Evolutionary conservation across 208 protist genomes (phyloP).

Genomic region (Porcisia deanei): DNA sequence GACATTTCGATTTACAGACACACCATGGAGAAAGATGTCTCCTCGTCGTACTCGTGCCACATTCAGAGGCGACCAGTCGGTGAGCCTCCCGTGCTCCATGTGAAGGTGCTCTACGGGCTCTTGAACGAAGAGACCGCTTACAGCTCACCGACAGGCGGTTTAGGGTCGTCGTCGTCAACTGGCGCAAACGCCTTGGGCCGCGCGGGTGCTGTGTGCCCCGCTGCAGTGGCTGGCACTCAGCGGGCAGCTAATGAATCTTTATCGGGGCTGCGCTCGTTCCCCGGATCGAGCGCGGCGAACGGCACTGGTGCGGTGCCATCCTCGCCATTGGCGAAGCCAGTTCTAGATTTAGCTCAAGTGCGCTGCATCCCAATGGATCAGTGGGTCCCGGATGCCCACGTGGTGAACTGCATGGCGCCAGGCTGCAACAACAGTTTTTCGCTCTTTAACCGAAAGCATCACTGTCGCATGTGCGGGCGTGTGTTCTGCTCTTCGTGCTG

Average conservation of each 20-base stretch:
- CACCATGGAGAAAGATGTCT: conserved; percentile 8
- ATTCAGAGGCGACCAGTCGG: background rate
- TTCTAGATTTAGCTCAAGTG: conserved; percentile 47
- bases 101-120: conserved; percentile 17
- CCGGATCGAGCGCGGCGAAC: background rate
- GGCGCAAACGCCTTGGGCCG: background rate
- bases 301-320: background rate
- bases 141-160: background rate
- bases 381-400: conserved; percentile 76
- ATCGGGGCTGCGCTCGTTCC: background rate
- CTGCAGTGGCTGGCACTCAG: background rate
- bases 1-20: background rate
- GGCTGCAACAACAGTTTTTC: conserved; percentile 78
- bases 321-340: conserved; percentile 57
- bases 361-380: conserved; percentile 56
- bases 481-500: conserved; percentile 84
- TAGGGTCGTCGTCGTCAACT: background rate
- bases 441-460: conserved; percentile 83
- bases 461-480: conserved; percentile 74
- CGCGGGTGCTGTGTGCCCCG: background rate
- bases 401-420: conserved; percentile 84
- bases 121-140: background rate
- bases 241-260: background rate
- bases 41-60: background rate
- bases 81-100: conserved; percentile 13